phyloP scores from a whole-genome alignment of 352 stramenopile species.

The Thalassiosira ordinaria region DNA sequence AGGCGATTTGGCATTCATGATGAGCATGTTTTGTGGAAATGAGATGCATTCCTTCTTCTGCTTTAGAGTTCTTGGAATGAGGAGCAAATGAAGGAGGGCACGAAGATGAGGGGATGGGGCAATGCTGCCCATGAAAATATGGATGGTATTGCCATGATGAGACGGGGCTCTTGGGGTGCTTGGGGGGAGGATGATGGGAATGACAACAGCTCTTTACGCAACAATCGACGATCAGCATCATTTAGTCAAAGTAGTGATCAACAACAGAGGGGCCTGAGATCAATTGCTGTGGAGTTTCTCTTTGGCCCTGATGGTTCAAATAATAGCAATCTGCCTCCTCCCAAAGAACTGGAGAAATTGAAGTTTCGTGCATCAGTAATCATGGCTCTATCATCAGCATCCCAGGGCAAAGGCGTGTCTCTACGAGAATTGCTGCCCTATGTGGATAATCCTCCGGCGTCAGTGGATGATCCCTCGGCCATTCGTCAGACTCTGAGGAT shows the following conservation, averaged over 20 bases:
- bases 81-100: conserved; percentile 28
- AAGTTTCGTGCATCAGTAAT: conserved; percentile 67
- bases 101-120: conserved; percentile 25
- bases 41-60: conserved; percentile 70
- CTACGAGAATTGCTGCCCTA: conserved; percentile 67
- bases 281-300: conserved; percentile 77
- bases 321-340: conserved; percentile 9
- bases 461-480: conserved; percentile 39
- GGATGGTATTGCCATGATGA: conserved; percentile 33
- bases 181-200: conserved; percentile 39
- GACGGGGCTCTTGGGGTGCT: conserved; percentile 35
- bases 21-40: conserved; percentile 74
- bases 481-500: conserved; percentile 61
- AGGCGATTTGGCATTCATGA: conserved; percentile 67
- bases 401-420: conserved; percentile 43
- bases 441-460: conserved; percentile 66
- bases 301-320: conserved; percentile 63
- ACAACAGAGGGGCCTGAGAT: conserved; percentile 67
- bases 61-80: conserved; percentile 58
- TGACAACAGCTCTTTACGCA: too few relatives aligned
- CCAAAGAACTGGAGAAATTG: conserved; percentile 67
- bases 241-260: conserved; percentile 24
- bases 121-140: conserved; percentile 15
- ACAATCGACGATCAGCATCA: too few relatives aligned
- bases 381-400: conserved; percentile 47